phyloP scores from a whole-genome alignment of 768 basidiomycete species.

The Macrolepiota albuminosa region DNA sequence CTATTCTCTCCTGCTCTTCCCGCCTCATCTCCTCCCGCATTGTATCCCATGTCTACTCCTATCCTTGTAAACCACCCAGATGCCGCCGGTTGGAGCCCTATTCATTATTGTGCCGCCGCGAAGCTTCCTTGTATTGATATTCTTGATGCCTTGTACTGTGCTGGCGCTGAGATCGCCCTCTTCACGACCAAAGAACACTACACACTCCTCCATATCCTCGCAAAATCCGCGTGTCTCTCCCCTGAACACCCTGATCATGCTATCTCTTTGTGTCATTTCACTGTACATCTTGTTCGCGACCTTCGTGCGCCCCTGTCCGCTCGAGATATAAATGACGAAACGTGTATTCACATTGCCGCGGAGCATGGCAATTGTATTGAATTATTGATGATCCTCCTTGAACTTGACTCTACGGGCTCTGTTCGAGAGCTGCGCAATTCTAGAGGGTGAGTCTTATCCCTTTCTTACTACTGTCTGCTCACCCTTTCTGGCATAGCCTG shows the following conservation, averaged over 20 bases:
- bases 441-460: constrained; percentile 52
- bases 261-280: constrained; percentile 48
- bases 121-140: constrained; percentile 53
- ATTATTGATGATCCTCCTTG: constrained; percentile 57
- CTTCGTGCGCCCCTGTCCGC: constrained; percentile 67
- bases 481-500: constrained; percentile 37
- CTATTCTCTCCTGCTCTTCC: constrained; percentile 45
- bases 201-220: constrained; percentile 67
- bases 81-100: constrained; percentile 62
- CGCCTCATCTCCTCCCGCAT: constrained; percentile 31
- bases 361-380: constrained; percentile 66
- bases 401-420: constrained; percentile 53
- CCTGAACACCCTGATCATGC: constrained; percentile 28
- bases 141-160: constrained; percentile 68
- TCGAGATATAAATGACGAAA: constrained; percentile 62
- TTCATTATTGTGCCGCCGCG: constrained; percentile 64
- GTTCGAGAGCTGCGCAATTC: constrained; percentile 62
- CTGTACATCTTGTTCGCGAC: constrained; percentile 63
- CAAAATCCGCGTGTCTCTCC: constrained; percentile 31
- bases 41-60: constrained; percentile 43
- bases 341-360: constrained; percentile 77
- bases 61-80: constrained; percentile 68
- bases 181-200: constrained; percentile 62
- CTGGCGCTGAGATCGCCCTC: constrained; percentile 69
- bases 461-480: constrained; percentile 1